These are phyloP conservation scores for Knufia fluminis DNA, from an alignment of 2,329 filamentous ascomycete species.

Conservation along the genomic window DNA sequence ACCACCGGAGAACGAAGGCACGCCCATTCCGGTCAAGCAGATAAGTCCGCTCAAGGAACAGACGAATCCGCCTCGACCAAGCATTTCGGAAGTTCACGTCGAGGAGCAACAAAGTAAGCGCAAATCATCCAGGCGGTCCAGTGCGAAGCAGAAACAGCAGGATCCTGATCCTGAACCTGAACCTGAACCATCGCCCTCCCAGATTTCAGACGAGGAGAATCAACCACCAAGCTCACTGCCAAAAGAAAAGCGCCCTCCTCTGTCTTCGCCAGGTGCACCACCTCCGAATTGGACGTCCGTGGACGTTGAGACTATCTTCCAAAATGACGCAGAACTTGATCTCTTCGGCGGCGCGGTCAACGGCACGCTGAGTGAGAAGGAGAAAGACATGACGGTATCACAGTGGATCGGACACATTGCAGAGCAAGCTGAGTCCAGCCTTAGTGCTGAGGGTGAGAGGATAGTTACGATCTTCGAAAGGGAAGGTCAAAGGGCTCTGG, in stretches of 20 bases:
- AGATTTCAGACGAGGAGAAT: constrained; percentile 72
- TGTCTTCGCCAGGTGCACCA: constrained; percentile 46
- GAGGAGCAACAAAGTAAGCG: constrained; percentile 5
- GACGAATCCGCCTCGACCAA: constrained; percentile 6
- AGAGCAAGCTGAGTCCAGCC: constrained; percentile 64
- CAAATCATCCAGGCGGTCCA: constrained; percentile 1
- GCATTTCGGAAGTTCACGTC: constrained; percentile 11
- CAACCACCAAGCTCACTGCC: constrained; percentile 61
- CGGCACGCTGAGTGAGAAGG: constrained; percentile 60
- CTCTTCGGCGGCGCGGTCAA: constrained; percentile 28
- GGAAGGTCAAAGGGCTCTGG: constrained; percentile 71
- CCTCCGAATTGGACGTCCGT: constrained; percentile 59
- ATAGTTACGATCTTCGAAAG: constrained; percentile 76
- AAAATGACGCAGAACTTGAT: constrained; percentile 35
- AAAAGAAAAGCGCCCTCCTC: constrained; percentile 36
- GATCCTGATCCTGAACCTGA: too few species aligned
- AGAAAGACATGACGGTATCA: constrained; percentile 86
- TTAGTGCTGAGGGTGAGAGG: constrained; percentile 72
- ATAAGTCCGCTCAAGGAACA: constrained; percentile 5
- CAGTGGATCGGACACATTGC: constrained; percentile 86
- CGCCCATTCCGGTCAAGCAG: constrained; percentile 8
- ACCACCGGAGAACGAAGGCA: constrained; percentile 3
- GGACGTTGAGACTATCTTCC: constrained; percentile 66
- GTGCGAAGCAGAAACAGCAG: not conserved
- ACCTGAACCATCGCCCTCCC: constrained; percentile 52